Evolutionary conservation across 352 stramenopile species (phyloP), one percentile per base, ranked within the genome.

Genomic region (Phytophthora crassamura): DNA sequence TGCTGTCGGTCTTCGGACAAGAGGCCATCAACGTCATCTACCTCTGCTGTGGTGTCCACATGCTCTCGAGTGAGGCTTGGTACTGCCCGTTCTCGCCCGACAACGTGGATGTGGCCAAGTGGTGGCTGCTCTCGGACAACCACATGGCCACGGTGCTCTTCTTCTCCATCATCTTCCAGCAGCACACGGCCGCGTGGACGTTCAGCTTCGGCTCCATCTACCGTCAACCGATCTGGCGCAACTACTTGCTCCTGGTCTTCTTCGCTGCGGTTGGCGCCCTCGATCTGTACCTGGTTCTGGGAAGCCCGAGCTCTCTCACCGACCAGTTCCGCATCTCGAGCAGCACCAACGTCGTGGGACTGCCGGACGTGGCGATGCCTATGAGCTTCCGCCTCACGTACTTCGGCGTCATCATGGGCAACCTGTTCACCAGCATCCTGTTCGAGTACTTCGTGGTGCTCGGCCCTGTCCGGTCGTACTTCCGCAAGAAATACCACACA

Each of bases 1-100:
- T 91, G 3, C 11, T 57, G 0, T 88, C 70, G 11, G 65, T 75
- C 22, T 51, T 86, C 10, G 82, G 84, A 3, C 65, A 90, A 32
- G 54, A 90, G 32, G 43, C 65, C 0, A 78, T 89, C 45, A 87
- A 91, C 67, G 53, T 88, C 34, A 42, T 78, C 7, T 90, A 75
- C 34, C 49, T 87, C 6, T 70, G 64, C 47, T 64, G 51, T 14
- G 43, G 50, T 14, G 34, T 87, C 5, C 58, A 73, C 51, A 66
- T 80, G 66, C 52, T 87, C 0, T 45, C 67, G 3, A 54, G 33
- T 18, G 22, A 82, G 35, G 16, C 52, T 18, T 80, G 75, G 72
- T 86, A 84, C 55, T 80, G 71, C 25, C 73, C 74, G 4, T 84
- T 82, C 56, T 69, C 59, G 6, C 69, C 64, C 1, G 73, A 82